Conservation (phyloP, 2,329 filamentous ascomycete genomes). For the Scedosporium boydii region DNA sequence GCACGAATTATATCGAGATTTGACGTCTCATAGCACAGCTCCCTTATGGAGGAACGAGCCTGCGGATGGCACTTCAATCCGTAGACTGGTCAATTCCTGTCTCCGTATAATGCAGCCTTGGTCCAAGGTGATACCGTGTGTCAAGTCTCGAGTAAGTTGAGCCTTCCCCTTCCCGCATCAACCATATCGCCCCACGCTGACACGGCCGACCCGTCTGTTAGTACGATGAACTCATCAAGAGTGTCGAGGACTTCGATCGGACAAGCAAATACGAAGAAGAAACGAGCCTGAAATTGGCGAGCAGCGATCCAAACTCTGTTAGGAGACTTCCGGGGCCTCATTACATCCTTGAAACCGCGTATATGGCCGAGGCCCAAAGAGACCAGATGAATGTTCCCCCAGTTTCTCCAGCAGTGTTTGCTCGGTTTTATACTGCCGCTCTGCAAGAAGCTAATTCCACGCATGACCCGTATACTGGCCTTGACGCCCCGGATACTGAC, state of each 20-base stretch:
- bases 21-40: slow-evolving; percentile 25
- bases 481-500: slow-evolving; percentile 4
- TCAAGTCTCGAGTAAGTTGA: slow-evolving; percentile 10
- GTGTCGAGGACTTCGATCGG: slow-evolving; percentile 10
- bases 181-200: not conserved
- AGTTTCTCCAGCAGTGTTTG: not conserved
- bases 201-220: not conserved
- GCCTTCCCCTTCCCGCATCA: not conserved
- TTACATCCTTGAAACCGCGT: slow-evolving; percentile 5
- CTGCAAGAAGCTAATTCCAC: slow-evolving; percentile 1
- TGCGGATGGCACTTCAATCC: slow-evolving; percentile 21
- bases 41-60: slow-evolving; percentile 23
- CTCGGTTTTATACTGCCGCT: not conserved
- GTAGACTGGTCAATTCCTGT: slow-evolving; percentile 22
- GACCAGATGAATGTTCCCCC: not conserved
- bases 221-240: slow-evolving; percentile 9
- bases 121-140: slow-evolving; percentile 13
- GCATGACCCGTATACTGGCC: slow-evolving; percentile 2
- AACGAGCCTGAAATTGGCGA: not conserved
- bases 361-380: not conserved
- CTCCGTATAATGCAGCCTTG: slow-evolving; percentile 24
- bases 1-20: slow-evolving; percentile 23
- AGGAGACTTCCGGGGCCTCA: slow-evolving; percentile 3
- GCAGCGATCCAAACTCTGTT: not conserved
- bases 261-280: slow-evolving; percentile 7